phyloP scores from a whole-genome alignment of 306 rosid genomes.

The Medicago lupulina region DNA sequence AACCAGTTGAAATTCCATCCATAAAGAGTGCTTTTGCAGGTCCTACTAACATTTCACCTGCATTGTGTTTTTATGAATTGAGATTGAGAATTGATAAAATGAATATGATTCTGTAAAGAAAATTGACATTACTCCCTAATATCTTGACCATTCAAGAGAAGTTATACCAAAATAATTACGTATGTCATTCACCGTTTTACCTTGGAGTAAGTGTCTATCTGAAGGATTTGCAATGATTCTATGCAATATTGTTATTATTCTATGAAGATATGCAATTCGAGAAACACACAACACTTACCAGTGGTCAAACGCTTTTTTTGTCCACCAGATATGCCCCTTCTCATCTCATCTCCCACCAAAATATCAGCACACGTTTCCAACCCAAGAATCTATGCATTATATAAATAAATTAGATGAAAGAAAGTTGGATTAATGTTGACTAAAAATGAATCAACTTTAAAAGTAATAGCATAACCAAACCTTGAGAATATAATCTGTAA shows the following conservation, averaged over 20 bases:
- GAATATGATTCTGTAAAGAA: constrained; percentile 1
- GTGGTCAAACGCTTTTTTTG: constrained; percentile 91
- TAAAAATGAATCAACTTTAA: not conserved
- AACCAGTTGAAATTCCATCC: constrained; percentile 85
- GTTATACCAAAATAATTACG: not conserved
- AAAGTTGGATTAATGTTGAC: not conserved
- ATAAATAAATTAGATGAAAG: constrained; percentile 10
- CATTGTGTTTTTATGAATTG: constrained; percentile 24
- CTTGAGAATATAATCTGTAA: constrained; percentile 77
- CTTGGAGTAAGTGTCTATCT: not conserved
- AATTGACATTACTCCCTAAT: not conserved
- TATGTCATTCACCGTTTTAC: not conserved
- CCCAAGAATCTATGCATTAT: constrained; percentile 66
- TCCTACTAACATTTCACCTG: constrained; percentile 79
- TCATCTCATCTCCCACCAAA: constrained; percentile 85
- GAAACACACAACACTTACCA: constrained; percentile 49
- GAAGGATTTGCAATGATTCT: not conserved
- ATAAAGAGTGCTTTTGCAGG: constrained; percentile 72
- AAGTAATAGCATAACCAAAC: constrained; percentile 44
- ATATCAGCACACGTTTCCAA: constrained; percentile 82
- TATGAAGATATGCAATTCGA: not conserved
- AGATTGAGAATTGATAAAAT: not conserved
- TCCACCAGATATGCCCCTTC: constrained; percentile 90
- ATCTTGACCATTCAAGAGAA: not conserved
- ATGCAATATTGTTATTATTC: not conserved